Evolutionary conservation across 306 rosid species (phyloP), one percentile per base, ranked within the genome.

Genomic region (Gillenia trifoliata): DNA sequence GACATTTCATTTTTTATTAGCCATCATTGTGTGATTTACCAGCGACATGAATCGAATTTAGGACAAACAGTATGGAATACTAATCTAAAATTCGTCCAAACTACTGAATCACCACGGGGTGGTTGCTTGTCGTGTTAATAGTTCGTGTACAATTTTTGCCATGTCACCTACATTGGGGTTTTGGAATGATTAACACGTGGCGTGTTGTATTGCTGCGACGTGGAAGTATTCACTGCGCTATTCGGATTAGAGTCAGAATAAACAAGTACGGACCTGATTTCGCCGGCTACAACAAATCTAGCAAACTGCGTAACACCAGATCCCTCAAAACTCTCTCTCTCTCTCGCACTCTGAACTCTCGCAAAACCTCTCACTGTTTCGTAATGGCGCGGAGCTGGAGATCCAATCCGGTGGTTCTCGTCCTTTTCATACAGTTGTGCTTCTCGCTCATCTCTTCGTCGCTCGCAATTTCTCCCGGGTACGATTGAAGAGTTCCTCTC

Each of bases 381-480:
- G 67, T 67, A 23, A 70, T 75, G 80, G 76, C 69, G 33, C 41
- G 79, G 64, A 79, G 80, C 78, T 75, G 72, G 81, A 76, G 80
- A 81, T 87, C 89, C 80, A 83, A 75, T 64, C 67, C 86, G 25
- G 66, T 84, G 62, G 0, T 84, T 45, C 80, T 87, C 75, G 23
- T 85, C 65, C 81, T 92, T 43, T 68, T 82, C 64, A 56, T 83
- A 5, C 91, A 83, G 33, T 34, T 84, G 0, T 88, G 82, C 85
- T 84, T 81, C 78, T 74, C 87, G 41, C 57, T 88, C 65, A 26
- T 88, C 28, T 75, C 87, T 80, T 72, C 83, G 4, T 85, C 98
- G 22, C 73, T 83, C 73, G 93, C 93, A 25, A 76, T 83, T 66
- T 85, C 96, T 16, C 8, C 87, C 17, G 93, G 90, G 99, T 92